A percentile compares a stretch with the other conserved stretches of the same genome.
Conservation (phyloP, 2,329 filamentous ascomycete species). For the Fusarium metavorans region DNA sequence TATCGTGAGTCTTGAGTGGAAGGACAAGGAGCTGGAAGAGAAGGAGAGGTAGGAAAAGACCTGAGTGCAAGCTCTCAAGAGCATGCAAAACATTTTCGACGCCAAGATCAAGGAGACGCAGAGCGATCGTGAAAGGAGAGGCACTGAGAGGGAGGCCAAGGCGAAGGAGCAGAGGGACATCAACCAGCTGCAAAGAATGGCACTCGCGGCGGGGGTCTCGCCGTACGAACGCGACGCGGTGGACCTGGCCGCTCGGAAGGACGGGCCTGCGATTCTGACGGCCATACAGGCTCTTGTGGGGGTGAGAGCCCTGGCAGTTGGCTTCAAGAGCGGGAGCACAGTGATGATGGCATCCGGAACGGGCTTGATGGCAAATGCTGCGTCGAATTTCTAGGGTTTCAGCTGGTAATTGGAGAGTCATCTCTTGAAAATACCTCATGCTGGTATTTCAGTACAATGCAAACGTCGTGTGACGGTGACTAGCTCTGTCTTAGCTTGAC, state of each 20-base stretch:
- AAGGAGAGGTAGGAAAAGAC: background rate
- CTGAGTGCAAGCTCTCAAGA: background rate
- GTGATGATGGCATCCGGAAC: background rate
- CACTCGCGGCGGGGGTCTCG: background rate
- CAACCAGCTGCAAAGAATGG: background rate
- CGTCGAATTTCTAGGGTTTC: background rate
- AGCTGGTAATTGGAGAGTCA: background rate
- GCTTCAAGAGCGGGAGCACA: background rate
- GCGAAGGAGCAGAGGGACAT: background rate
- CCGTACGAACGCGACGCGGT: background rate
- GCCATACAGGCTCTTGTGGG: background rate
- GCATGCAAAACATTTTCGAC: background rate
- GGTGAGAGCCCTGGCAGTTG: background rate
- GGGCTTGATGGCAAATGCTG: background rate
- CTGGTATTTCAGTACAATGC: background rate
- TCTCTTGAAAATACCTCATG: background rate
- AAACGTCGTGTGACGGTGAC: background rate
- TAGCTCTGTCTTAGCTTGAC: background rate
- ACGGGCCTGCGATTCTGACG: background rate
- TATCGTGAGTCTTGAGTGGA: background rate
- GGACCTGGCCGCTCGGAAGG: background rate
- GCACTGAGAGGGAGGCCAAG: background rate
- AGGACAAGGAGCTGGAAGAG: background rate
- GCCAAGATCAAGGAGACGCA: background rate
- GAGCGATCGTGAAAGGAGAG: background rate